Percentiles rank a stretch among this genome's conserved stretches.
Evolutionary conservation across 1,139 yeast species (phyloP).

Genomic region (Kurtzmaniella quercitrusa): DNA sequence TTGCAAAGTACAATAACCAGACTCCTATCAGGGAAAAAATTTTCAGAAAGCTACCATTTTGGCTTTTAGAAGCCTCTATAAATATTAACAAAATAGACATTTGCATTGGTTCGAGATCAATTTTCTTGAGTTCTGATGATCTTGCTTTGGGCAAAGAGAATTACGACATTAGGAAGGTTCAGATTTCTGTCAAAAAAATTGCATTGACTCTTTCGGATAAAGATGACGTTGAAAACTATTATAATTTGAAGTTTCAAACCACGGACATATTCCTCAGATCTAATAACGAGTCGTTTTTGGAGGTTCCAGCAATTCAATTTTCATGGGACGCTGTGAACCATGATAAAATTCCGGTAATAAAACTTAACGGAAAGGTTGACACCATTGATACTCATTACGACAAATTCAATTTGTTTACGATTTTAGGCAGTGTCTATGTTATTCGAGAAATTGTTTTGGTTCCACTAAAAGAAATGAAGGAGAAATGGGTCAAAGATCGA

Average conservation of each 20-base stretch:
- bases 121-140: constrained; percentile 41
- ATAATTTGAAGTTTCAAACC: neutral
- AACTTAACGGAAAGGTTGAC: constrained; percentile 23
- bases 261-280: neutral
- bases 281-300: neutral
- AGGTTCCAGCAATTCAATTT: constrained; percentile 1
- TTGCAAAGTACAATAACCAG: neutral
- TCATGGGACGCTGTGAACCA: neutral
- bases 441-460: constrained; percentile 42
- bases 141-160: constrained; percentile 16
- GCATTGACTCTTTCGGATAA: constrained; percentile 5
- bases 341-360: constrained; percentile 20
- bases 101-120: constrained; percentile 56
- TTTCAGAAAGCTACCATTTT: constrained; percentile 42
- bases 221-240: neutral
- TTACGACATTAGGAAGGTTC: constrained; percentile 31
- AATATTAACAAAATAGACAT: constrained; percentile 27
- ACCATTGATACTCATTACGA: constrained; percentile 38
- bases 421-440: constrained; percentile 52
- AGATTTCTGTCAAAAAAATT: constrained; percentile 10
- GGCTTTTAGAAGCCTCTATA: constrained; percentile 39
- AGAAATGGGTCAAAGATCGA: constrained; percentile 22
- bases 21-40: constrained; percentile 16
- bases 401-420: constrained; percentile 45
- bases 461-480: constrained; percentile 25